A percentile compares a stretch with the other conserved stretches of the same genome.
Conservation (phyloP, 2,329 filamentous ascomycete species). For the Aspergillus glaucus region DNA sequence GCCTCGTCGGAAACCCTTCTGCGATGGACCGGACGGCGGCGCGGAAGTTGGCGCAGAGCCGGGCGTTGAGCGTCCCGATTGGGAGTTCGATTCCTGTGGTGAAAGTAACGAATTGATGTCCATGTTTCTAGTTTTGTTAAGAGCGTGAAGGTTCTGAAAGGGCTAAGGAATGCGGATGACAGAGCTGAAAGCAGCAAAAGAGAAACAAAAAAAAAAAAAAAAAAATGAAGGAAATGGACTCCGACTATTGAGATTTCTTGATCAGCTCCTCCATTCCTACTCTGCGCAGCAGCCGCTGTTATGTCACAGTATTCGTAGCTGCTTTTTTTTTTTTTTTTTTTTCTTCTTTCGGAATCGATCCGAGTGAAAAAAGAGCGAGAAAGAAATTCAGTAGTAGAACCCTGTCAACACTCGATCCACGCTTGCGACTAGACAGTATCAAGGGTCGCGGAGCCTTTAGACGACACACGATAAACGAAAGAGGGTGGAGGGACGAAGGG, state of each 20-base stretch:
- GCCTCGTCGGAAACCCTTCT: constrained; percentile 32
- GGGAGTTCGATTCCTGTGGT: constrained; percentile 36
- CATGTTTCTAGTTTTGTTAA: constrained; percentile 25
- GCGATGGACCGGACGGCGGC: constrained; percentile 19
- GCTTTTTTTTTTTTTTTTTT: background rate
- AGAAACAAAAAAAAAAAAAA: constrained; percentile 3
- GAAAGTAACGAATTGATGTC: constrained; percentile 44
- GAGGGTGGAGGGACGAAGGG: background rate
- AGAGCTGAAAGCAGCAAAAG: background rate
- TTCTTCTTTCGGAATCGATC: background rate
- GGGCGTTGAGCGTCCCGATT: constrained; percentile 29
- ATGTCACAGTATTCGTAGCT: constrained; percentile 9
- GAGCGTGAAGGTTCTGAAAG: background rate
- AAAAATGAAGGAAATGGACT: background rate
- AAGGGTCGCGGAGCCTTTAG: background rate
- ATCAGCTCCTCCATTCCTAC: constrained; percentile 34
- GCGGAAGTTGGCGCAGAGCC: constrained; percentile 19
- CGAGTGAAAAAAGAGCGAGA: background rate
- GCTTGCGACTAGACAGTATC: background rate
- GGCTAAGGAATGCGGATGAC: background rate
- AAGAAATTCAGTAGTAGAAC: background rate
- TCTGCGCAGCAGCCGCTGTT: constrained; percentile 19
- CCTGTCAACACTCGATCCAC: no score
- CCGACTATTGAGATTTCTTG: constrained; percentile 7
- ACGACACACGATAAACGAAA: background rate